A percentile compares a stretch with the other conserved stretches of the same genome.
phyloP scores from a whole-genome alignment of 2,329 filamentous ascomycete genomes.

The Escovopsis weberi region DNA sequence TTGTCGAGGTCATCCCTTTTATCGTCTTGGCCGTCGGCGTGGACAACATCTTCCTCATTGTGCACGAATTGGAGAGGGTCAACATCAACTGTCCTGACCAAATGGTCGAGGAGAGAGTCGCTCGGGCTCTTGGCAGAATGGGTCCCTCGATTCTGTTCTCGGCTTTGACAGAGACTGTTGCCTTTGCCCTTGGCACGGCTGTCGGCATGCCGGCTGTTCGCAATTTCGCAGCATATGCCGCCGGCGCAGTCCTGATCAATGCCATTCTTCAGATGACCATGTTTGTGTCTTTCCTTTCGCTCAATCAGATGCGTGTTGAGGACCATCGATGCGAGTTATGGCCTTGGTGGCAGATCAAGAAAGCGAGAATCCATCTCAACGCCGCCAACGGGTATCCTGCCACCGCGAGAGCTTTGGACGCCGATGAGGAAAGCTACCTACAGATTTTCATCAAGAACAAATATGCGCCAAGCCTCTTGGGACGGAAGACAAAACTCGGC shows the following conservation, averaged over 20 bases:
- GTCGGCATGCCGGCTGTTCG: slow-evolving; percentile 96
- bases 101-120: slow-evolving; percentile 71
- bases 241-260: slow-evolving; percentile 93
- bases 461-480: slow-evolving; percentile 72
- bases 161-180: slow-evolving; percentile 84
- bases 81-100: slow-evolving; percentile 86
- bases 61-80: slow-evolving; percentile 93
- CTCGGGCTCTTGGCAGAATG: slow-evolving; percentile 84
- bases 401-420: slow-evolving; percentile 48
- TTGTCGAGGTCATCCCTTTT: slow-evolving; percentile 96
- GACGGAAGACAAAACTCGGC: slow-evolving; percentile 61
- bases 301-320: slow-evolving; percentile 87
- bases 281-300: slow-evolving; percentile 80
- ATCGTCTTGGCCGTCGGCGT: slow-evolving; percentile 92
- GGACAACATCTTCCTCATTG: slow-evolving; percentile 97
- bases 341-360: slow-evolving; percentile 71
- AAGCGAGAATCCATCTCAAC: slow-evolving; percentile 53
- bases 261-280: slow-evolving; percentile 93
- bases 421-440: slow-evolving; percentile 68
- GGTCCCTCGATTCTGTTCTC: slow-evolving; percentile 93
- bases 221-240: slow-evolving; percentile 94
- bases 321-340: slow-evolving; percentile 81
- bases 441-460: slow-evolving; percentile 81
- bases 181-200: slow-evolving; percentile 82
- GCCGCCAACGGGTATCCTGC: slow-evolving; percentile 38